Base-by-base conservation (phyloP, 768 basidiomycete genomes). In the Phylloporus sp. region DNA sequence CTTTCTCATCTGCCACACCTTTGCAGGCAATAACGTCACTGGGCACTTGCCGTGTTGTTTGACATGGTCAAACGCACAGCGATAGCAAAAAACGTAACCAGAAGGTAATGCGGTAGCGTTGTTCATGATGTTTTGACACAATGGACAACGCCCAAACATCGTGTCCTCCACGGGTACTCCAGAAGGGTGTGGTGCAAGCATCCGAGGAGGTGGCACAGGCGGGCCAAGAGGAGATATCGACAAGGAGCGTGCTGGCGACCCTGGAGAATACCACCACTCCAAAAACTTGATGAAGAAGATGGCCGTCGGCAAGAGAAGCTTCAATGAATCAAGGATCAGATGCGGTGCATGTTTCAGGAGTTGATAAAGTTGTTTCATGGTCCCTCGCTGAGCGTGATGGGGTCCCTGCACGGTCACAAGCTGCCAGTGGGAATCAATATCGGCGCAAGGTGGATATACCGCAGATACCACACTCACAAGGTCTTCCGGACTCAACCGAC, bases 191-290 rank as follows among this genome's bases (percentile, higher is more conserved):
- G 90, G 89, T 28, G 75, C 76, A 26, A 91, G 79, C 61, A 89
- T 80, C 57, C 76, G 77, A 39, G 90, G 94, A 13, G 90, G 90
- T 56, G 88, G 86, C 38, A 91, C 77, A 2, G 81, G 76, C 26
- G 85, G 88, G 7, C 84, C 88, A 46, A 80, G 77, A 27, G 71
- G 74, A 11, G 81, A 82, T 28, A 76, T 76, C 9, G 82, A 77
- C 47, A 90, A 71, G n/a, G 82, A 81, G 35, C 84, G 81, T 16
- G 88, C 90, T 4, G 88, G 94, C 11, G 91, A 97, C 39, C 80
- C 80, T 20, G 97, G 94, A 5, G 93, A 95, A 65, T 98, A 98
- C 94, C 95, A 99, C 94, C 97, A 99, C 71, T 98, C 94, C 41
- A 97, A 76, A 70, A 98, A 95, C 70, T 94, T 95, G 74, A 99